phyloP scores from a whole-genome alignment of 2,329 filamentous ascomycete species.

The Annulohypoxylon truncatum region DNA sequence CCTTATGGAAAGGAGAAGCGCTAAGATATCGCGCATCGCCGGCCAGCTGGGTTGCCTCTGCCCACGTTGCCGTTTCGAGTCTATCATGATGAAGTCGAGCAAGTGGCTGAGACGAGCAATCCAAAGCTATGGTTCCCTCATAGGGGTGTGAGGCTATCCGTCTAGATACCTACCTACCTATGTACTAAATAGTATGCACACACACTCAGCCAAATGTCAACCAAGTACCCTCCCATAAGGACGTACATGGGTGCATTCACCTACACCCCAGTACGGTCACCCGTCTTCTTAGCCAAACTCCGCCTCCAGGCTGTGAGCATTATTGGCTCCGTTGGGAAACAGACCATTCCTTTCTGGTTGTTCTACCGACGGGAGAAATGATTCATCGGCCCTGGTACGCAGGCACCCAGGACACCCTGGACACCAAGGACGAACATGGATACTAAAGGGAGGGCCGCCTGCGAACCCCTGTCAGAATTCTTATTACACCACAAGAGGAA shows the following conservation, averaged over 20 bases:
- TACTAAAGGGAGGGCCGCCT: constrained; percentile 30
- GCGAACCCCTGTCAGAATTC: constrained; percentile 39
- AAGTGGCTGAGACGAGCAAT: constrained; percentile 32
- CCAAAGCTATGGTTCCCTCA: constrained; percentile 27
- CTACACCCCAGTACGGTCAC: constrained; percentile 40
- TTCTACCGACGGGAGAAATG: constrained; percentile 40
- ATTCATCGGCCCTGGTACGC: constrained; percentile 45
- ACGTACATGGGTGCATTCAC: constrained; percentile 22
- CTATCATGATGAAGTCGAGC: constrained; percentile 10
- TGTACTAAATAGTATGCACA: too few relatives aligned
- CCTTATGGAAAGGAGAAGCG: constrained; percentile 12
- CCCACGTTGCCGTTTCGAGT: constrained; percentile 18
- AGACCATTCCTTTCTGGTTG: constrained; percentile 46
- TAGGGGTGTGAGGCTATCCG: constrained; percentile 29
- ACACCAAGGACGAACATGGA: constrained; percentile 29
- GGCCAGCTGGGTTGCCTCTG: constrained; percentile 13
- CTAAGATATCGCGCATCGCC: constrained; percentile 3
- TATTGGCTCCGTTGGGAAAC: constrained; percentile 42
- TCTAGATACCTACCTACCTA: neutral
- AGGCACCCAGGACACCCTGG: constrained; percentile 31
- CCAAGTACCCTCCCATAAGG: constrained; percentile 24
- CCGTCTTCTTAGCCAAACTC: constrained; percentile 41
- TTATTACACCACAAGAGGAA: constrained; percentile 41
- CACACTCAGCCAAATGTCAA: constrained; percentile 22
- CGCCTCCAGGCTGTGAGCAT: constrained; percentile 42